phyloP scores from a whole-genome alignment of 2,329 filamentous ascomycete genomes.

The Aspergillus transmontanensis region DNA sequence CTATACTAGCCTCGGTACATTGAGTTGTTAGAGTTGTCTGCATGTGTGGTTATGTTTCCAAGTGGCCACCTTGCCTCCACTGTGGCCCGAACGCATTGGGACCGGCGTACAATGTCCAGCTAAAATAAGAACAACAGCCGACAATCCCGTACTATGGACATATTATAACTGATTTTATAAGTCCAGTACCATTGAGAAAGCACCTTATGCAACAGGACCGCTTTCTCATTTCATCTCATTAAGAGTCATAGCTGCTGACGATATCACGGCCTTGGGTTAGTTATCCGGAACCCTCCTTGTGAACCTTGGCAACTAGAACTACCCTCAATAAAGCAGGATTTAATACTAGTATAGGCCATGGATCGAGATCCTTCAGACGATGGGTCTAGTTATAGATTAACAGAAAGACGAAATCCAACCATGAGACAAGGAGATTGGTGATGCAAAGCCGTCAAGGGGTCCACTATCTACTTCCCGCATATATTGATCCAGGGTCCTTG shows the following conservation, averaged over 20 bases:
- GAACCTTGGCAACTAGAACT: background rate
- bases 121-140: background rate
- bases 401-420: background rate
- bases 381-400: background rate
- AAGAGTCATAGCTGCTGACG: background rate
- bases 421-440: background rate
- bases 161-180: background rate
- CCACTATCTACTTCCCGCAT: background rate
- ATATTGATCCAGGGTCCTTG: background rate
- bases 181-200: background rate
- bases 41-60: background rate
- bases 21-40: background rate
- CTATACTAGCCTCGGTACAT: background rate
- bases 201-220: background rate
- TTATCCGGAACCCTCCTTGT: background rate
- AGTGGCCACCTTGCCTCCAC: background rate
- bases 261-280: background rate
- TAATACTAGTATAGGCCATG: background rate
- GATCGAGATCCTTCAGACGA: background rate
- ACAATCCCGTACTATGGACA: background rate
- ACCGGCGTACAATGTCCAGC: background rate
- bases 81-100: background rate
- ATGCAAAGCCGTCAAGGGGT: background rate
- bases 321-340: background rate
- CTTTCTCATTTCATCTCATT: background rate